A percentile compares a stretch with the other conserved stretches of the same genome.
Conservation (phyloP, 2,329 filamentous ascomycete species). For the Hypoxylon sp. region DNA sequence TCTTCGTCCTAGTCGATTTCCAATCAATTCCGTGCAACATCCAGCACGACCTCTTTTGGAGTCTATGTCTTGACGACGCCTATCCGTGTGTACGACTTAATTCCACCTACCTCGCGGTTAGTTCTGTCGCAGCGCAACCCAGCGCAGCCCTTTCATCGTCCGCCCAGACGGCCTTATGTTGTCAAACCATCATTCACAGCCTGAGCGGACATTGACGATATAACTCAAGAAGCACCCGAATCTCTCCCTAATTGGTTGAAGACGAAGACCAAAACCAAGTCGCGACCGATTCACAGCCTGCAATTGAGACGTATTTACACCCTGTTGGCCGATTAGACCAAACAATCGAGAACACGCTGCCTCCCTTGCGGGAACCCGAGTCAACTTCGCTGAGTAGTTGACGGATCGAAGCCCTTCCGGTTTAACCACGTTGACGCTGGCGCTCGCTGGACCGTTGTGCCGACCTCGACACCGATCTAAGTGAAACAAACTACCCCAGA, state of each 20-base stretch:
- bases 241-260: slow-evolving; percentile 25
- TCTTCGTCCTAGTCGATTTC: slow-evolving; percentile 40
- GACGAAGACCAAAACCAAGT: slow-evolving; percentile 15
- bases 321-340: slow-evolving; percentile 26
- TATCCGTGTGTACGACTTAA: slow-evolving; percentile 43
- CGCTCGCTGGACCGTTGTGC: slow-evolving; percentile 46
- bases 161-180: slow-evolving; percentile 32
- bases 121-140: slow-evolving; percentile 41
- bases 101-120: slow-evolving; percentile 30
- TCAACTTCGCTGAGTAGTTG: slow-evolving; percentile 35
- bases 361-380: slow-evolving; percentile 42
- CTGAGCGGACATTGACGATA: slow-evolving; percentile 30
- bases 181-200: slow-evolving; percentile 29
- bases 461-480: slow-evolving; percentile 37
- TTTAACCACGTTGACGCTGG: slow-evolving; percentile 45
- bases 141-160: slow-evolving; percentile 35
- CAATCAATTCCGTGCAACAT: slow-evolving; percentile 46
- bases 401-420: slow-evolving; percentile 35
- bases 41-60: slow-evolving; percentile 38
- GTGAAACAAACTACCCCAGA: slow-evolving; percentile 20
- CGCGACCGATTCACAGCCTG: slow-evolving; percentile 25
- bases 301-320: slow-evolving; percentile 20
- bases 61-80: slow-evolving; percentile 39
- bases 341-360: slow-evolving; percentile 23
- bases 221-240: slow-evolving; percentile 17